These are phyloP conservation scores for Rossbeevera mucosa DNA, from an alignment of 768 basidiomycete genomes.

Conservation along the genomic window DNA sequence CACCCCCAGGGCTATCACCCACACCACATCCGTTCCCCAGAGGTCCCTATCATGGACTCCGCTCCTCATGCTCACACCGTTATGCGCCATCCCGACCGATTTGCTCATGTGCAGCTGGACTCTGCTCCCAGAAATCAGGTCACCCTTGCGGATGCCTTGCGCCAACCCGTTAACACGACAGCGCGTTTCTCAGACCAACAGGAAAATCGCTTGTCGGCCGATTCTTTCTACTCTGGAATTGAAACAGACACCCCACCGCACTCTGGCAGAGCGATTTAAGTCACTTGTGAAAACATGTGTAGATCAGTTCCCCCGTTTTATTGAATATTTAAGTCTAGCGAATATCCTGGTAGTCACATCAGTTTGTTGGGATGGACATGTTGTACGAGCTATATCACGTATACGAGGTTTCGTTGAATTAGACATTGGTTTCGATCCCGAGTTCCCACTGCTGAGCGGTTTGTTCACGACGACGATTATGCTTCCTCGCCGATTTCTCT, in stretches of 20 bases:
- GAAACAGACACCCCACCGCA: slow-evolving; percentile 1
- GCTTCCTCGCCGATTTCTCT: slow-evolving; percentile 1
- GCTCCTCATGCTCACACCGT: neutral
- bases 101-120: slow-evolving; percentile 6
- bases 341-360: slow-evolving; percentile 2
- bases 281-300: slow-evolving; percentile 3
- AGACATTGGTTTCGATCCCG: neutral
- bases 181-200: slow-evolving; percentile 7
- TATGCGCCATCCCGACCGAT: slow-evolving; percentile 17
- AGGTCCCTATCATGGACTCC: slow-evolving; percentile 16
- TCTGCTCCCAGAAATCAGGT: slow-evolving; percentile 2
- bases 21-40: slow-evolving; percentile 24
- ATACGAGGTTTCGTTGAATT: slow-evolving; percentile 1
- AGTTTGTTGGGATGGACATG: slow-evolving; percentile 6
- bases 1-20: slow-evolving; percentile 13
- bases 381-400: neutral
- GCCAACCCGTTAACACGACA: slow-evolving; percentile 10
- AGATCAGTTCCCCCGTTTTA: slow-evolving; percentile 9
- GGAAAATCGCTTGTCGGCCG: slow-evolving; percentile 21
- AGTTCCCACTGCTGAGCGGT: neutral
- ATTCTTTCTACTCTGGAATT: slow-evolving; percentile 29
- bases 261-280: slow-evolving; percentile 18
- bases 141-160: slow-evolving; percentile 10
- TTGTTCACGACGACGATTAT: slow-evolving; percentile 4
- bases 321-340: slow-evolving; percentile 20